Base-by-base conservation (phyloP, 768 basidiomycete species). In the Russula compacta region DNA sequence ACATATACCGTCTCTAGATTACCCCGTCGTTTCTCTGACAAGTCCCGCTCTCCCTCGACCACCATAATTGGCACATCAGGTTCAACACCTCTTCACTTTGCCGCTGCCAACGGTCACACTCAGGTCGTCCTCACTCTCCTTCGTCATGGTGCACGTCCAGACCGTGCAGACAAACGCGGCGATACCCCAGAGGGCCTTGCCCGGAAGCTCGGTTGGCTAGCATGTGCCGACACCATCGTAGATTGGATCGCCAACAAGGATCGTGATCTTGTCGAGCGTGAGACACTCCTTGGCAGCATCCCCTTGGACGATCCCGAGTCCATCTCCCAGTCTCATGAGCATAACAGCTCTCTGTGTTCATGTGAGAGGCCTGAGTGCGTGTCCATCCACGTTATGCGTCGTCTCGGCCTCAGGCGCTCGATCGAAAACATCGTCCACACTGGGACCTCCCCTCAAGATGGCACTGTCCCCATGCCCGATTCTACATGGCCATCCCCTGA, bases 51-150 rank as follows among this genome's bases (percentile, higher is more conserved):
- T 68, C 68, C 82, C 17, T 79, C 86, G 38, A 80, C 79, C 4
- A 85, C 86, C 54, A 88, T 88, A 67, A 83, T 89, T 46, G 89
- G 87, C 48, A 83, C 84, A 7, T 86, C 87, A n/a, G 95, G 94
- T 36, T 88, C 89, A 4, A 97, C 95, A 0, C 92, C 97, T 0
- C 84, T 98, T 29, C 97, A 99, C 71, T 99, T 98, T 71, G 95
- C 97, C 14, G 89, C 94, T 38, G 94, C 95, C 33, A 94, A 97
- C 68, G 95, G 95, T 3, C 92, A 99, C 73, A 82, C 82, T 35
- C 73, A 78, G 29, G 84, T 94, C 67, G 83, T 93, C 48, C 80
- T 78, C 61, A 83, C 88, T 39, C 84, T 99, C 46, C 84, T 99
- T 42, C 81, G 86, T 17, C 85, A 84, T 64, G 94, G 94, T 51